A percentile compares a stretch with the other conserved stretches of the same genome.
Conservation (phyloP, 139 green algal species). For the Chlamydomonas schloesseri region DNA sequence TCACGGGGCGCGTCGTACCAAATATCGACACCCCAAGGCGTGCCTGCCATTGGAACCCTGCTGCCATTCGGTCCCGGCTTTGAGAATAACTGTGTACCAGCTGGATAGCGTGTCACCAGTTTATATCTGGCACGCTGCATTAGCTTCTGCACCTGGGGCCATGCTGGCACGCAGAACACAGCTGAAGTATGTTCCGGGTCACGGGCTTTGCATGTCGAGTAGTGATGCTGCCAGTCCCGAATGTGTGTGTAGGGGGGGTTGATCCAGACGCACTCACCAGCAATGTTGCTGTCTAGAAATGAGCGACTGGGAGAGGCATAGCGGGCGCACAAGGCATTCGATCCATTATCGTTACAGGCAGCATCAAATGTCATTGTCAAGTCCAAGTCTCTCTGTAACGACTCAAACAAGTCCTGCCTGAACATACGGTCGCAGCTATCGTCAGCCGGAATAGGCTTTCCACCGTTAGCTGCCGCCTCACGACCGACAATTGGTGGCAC, state of each 20-base stretch:
- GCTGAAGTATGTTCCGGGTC: neutral
- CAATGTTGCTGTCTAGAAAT: neutral
- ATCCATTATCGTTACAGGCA: neutral
- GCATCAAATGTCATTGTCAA: neutral
- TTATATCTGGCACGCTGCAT: neutral
- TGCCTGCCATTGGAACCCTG: neutral
- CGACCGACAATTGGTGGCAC: no score
- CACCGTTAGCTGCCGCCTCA: no score
- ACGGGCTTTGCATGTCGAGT: neutral
- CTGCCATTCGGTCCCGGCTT: neutral
- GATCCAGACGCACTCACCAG: neutral
- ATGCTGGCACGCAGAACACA: neutral
- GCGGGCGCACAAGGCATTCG: neutral
- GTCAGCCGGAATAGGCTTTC: no score
- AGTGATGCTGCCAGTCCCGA: neutral
- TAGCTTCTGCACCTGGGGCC: neutral
- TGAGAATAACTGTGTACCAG: neutral
- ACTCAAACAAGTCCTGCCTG: no score
- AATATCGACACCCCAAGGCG: neutral
- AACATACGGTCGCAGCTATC: no score
- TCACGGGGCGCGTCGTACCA: neutral
- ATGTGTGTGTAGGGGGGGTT: neutral
- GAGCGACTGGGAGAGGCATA: neutral
- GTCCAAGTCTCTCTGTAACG: no score
- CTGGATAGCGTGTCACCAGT: neutral